Base-by-base conservation (phyloP, 1,139 yeast genomes). In the Yamadazyma diospyri region DNA sequence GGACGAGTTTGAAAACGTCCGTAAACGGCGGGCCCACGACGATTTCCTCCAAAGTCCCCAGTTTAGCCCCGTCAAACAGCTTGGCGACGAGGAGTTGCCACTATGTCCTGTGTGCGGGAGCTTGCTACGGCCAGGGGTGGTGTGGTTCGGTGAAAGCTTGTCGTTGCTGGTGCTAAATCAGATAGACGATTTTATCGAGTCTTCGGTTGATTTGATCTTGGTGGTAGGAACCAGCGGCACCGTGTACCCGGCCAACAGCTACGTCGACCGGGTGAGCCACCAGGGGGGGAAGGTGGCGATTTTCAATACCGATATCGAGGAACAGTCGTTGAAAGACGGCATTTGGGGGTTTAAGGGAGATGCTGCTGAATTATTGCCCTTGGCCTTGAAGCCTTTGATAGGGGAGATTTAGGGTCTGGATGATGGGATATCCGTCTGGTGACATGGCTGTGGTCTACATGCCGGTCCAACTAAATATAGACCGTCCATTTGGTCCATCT, bases 211-310 rank as follows among this genome's bases (percentile, higher is more conserved):
- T 49, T 59, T 87, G 48, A 78, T 87, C 4, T 59, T 87, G 32
- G 94, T 88, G 4, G 76, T 87, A 12, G 96, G 96, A 1, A 85
- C 95, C 2, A 80, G 92, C 23, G 88, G 92, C 3, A 68, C 80
- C 0, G 89, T 84, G 1, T 87, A 94, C 78, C 96, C 96, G 1
- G 95, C 95, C 2, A 87, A 89, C 39, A 86, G 94, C 16, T 87
- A 84, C 51, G 92, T 87, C 16, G 94, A 87, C 41, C 64, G 89
- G 42, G 85, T 84, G 2, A 66, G 64, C 37, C 66, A 66, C 40
- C 75, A 76, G 37, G 94, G 95, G 2, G 95, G 95, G 1, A 78
- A 78, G 44, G 84, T 86, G 20, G 95, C 95, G 0, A 74, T 87
- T 1, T 87, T 87, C 59, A 86, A 87, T 50, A 81, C 82, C 1